Percentiles rank a stretch among this genome's conserved stretches.
Evolutionary conservation across 495 filamentous ascomycete genomes (phyloP).

Genomic region (Staphylotrichum longicolle): DNA sequence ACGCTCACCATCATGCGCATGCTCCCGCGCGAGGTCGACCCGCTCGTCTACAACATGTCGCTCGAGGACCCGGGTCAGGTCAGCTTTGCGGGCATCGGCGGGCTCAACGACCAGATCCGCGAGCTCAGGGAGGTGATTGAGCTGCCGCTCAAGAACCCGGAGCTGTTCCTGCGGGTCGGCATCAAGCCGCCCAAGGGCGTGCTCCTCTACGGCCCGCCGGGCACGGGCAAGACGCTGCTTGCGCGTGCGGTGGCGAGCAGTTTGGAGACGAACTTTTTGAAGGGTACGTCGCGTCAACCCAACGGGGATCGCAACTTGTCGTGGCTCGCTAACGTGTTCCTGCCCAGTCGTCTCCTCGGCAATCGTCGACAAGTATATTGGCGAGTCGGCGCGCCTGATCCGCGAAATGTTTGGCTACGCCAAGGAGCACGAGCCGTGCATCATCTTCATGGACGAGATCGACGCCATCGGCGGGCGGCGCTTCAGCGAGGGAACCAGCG

Average conservation of each 20-base stretch:
- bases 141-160: conserved; percentile 96
- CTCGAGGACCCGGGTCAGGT: conserved; percentile 97
- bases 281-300: conserved; percentile 56
- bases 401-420: conserved; percentile 99
- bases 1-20: conserved; percentile 99
- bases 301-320: not conserved
- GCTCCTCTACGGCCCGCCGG: conserved; percentile 93
- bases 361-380: conserved; percentile 99
- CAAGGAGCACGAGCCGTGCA: conserved; percentile 98
- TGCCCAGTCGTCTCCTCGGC: conserved; percentile 91
- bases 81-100: conserved; percentile 98
- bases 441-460: conserved; percentile 99
- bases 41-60: conserved; percentile 99
- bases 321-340: not conserved
- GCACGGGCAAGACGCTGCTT: conserved; percentile 94
- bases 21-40: conserved; percentile 97
- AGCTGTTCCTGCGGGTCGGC: conserved; percentile 92
- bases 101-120: conserved; percentile 97
- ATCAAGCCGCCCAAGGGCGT: conserved; percentile 99
- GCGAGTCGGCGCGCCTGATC: conserved; percentile 95
- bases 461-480: conserved; percentile 96
- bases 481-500: conserved; percentile 97
- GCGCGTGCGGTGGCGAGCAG: conserved; percentile 95
- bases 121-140: conserved; percentile 98
- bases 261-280: conserved; percentile 97